Base-by-base conservation (phyloP, 2,329 filamentous ascomycete species). In the Laburnicola sp. region DNA sequence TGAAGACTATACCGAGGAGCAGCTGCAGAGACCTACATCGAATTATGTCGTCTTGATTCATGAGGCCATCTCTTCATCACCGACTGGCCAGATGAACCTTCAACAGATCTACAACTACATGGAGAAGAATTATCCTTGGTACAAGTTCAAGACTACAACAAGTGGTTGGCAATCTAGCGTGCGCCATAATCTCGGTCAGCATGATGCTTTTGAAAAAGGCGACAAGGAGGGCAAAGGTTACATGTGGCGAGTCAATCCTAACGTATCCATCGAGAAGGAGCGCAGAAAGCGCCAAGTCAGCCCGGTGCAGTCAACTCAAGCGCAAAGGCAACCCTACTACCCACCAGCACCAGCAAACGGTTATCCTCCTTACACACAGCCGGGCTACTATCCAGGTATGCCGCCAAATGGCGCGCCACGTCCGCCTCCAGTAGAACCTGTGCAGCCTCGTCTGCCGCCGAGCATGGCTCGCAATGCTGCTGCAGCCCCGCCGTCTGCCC, bases 1-100 rank as follows among this genome's bases (percentile, higher is more conserved):
- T 36, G 81, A 81, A 45, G 86, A 87, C 61, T 79, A 87, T 68
- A 89, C 87, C 1, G 84, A 86, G 31, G 88, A 91, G 64, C 86
- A 91, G 72, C 77, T 91, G 44, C 83, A 85, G 51, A 88, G 89
- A 70, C 84, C 84, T 2, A 78, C 77, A 3, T 79, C 81, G 53
- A 86, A 85, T 30, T 87, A 86, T 61, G 82, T 85, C 7, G 79
- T 84, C 26, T 77, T 86, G 36, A 84, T 86, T 47, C 83, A 85
- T 59, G 83, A 86, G 64, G 80, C 81, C 10, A 78, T 87, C 27
- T 79, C 81, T 1, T 79, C 82, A 32, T 79, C 82, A 31, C 74
- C 75, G 26, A 80, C 74, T 21, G 77, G 77, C 4, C 78, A 81
- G 50, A 83, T 86, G 75, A 84, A 85, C 40, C 72, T 87, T 27